Base-by-base conservation (phyloP, 2,329 filamentous ascomycete genomes). In the Penicillium sp. region DNA sequence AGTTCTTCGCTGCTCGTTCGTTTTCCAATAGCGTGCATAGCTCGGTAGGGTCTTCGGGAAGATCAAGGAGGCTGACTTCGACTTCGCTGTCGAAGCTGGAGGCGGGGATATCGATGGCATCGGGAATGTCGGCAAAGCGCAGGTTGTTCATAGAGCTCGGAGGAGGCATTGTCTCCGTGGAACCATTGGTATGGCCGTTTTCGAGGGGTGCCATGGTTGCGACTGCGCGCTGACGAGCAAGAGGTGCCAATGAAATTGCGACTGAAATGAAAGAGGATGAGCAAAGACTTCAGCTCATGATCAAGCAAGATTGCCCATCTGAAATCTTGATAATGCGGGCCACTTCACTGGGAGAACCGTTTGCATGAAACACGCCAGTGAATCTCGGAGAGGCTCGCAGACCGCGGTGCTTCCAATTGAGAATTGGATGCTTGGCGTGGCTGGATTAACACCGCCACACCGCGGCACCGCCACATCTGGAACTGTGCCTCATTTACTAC, bases 1-100 rank as follows among this genome's bases (percentile, higher is more conserved):
- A 95, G 50, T 88, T 90, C 67, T 93, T 92, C 35, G 90, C 89
- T 15, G 92, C 92, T 68, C 88, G 87, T 74, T 99, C 95, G 69
- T 94, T 96, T 77, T 99, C 93, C 60, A 99, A 86, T 49, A 99
- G 83, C 27, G 90, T 94, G 74, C 94, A 99, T 5, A 99, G 83
- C 77, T 99, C 94, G 45, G 90, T 96, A 20, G 91, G 90, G 70
- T 97, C 94, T 72, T 97, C 94, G 57, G 92, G 85, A 37, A 97
- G 86, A 62, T 93, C 90, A 70, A 92, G 89, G 51, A 97, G 85
- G 70, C 95, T 90, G 68, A 99, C 90, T 77, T 97, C 94, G 73
- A 99, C 94, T 65, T 86, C 83, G 59, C 81, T 84, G 64, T 86
- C 84, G 51, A 78, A 77, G 56, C 79, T 85, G 51, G 80, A 81